Base-by-base conservation (phyloP, 306 rosid genomes). In the Malus asiatica region DNA sequence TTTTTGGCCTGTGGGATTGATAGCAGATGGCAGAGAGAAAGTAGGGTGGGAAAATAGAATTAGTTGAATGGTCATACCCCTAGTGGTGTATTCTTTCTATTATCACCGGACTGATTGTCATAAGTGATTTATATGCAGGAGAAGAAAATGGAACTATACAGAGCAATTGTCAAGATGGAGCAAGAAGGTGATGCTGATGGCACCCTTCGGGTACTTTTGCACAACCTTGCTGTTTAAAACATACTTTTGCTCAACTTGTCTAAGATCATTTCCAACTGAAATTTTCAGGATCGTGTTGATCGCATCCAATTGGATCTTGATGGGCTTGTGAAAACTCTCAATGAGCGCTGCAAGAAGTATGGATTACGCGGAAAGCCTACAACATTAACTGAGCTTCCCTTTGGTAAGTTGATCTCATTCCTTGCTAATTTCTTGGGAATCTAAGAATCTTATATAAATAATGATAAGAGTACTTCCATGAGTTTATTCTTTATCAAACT, bases 141-240 rank as follows among this genome's bases (percentile, higher is more conserved):
- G 91, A 96, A 83, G 86, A 96, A 96, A 88, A 80, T 93, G 93
- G 99, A 96, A 79, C 80, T 92, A 75, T 93, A 96, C 81, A 87
- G 87, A 78, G 90, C 96, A 51, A 86, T 96, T 88, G 90, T 84
- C 78, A 90, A 96, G 82, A 82, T 96, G 93, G 48, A 44, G 14
- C 48, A 44, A 11, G 89, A 44, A 11, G 53, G 53, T 48, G 53
- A 15, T 48, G 53, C 7, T 48, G 53, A 48, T 14, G 53, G 81
- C 53, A 48, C 3, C 7, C 53, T 48, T 15, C 53, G 15, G 53
- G 53, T 48, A 48, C 53, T 19, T 48, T 48, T 48, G 53, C 53
- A 15, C 53, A 4, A 48, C 7, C 19, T 48, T 48, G 53, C 53
- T 15, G 53, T 48, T 48, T 48, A 48, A 48, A 46, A 48, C 16